These are phyloP conservation scores for Eucalyptus shirleyi DNA, from an alignment of 345 rosid species.

Conservation along the genomic window DNA sequence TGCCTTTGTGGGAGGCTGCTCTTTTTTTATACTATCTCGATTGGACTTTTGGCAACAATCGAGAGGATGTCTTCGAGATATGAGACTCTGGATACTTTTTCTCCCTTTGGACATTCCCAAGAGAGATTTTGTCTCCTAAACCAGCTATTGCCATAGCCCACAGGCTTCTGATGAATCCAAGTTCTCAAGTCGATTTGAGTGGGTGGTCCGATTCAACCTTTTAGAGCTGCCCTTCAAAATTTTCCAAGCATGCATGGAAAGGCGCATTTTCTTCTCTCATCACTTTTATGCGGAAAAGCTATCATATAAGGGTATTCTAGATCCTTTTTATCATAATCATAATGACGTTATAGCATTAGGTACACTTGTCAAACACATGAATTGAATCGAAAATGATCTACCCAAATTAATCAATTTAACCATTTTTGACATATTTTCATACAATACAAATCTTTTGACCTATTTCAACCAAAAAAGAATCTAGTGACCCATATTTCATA, in stretches of 20 bases:
- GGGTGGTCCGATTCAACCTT: neutral
- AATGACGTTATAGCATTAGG: neutral
- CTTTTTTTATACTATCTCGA: neutral
- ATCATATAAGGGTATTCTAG: neutral
- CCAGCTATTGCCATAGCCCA: neutral
- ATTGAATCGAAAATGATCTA: accelerated
- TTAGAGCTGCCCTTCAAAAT: neutral
- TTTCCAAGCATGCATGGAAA: neutral
- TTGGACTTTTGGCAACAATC: neutral
- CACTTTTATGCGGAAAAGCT: neutral
- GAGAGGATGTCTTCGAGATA: neutral
- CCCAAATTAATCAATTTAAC: neutral
- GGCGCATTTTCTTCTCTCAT: neutral
- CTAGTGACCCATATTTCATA: too few species aligned
- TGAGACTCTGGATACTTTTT: accelerated
- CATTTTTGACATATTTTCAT: accelerated
- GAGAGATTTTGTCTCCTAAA: neutral
- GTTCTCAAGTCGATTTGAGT: neutral
- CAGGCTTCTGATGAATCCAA: neutral
- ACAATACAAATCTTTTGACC: too few species aligned
- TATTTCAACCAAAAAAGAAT: too few species aligned
- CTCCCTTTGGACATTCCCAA: neutral
- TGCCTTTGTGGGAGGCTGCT: neutral
- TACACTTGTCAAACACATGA: neutral
- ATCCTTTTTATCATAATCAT: neutral